Base-by-base conservation (phyloP, 768 basidiomycete genomes). In the Leucosporidium scottii region DNA sequence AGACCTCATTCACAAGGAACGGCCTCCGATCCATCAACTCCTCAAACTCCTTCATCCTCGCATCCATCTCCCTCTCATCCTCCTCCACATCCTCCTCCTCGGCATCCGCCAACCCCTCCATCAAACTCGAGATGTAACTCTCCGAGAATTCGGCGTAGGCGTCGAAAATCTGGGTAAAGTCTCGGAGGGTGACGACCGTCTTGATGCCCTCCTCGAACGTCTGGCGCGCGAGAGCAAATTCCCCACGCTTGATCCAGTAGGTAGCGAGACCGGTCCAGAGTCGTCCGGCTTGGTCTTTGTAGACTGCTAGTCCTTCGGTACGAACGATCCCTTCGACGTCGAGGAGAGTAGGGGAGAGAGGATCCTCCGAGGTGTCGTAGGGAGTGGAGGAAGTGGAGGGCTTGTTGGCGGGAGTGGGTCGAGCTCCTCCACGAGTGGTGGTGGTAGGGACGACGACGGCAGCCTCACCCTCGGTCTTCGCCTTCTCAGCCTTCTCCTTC, bases 101-200 rank as follows among this genome's bases (percentile, higher is more conserved):
- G 47, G 83, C 85, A n/a, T 89, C 89, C 68, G 87, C 90, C 70
- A 96, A 75, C 66, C 84, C 84, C 67, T 86, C 86, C 92, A 98
- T 94, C 78, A 98, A 79, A 0, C 90, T 89, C 64, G 86, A 88
- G 72, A 96, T 88, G 71, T 96, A 82, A 0, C 87, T 86, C 79
- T 97, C 93, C 65, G 86, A 86, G 76, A 96, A 98, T 74, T 98
- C 93, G 48, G 90, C 87, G 78, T 96, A 97, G 9, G 92, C 87
- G 75, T 98, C 94, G 75, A 98, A 98, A 63, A 98, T 92, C 77
- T 97, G 93, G 3, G 91, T 92, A 77, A 99, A 99, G 79, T 98
- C 96, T 44, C 93, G 85, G 72, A 97, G 87, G 1, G 94, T 97
- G 74, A 98, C 80, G 23, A 98, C 94, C 1, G 81, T 82, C 23